phyloP scores from a whole-genome alignment of 352 stramenopile species.

The Pythium dissotocum region DNA sequence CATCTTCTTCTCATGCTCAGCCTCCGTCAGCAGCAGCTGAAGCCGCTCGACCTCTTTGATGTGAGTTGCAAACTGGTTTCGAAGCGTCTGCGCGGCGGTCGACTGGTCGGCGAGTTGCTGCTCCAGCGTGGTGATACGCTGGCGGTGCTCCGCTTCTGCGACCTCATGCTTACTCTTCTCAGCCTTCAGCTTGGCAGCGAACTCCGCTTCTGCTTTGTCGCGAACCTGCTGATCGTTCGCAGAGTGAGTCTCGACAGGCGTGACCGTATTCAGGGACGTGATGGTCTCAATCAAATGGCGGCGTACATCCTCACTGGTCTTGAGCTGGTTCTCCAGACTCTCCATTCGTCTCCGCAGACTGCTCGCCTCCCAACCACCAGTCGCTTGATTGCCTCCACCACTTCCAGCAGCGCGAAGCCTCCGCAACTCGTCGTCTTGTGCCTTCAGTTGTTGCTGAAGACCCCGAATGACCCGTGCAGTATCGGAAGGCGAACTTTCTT shows the following conservation, averaged over 20 bases:
- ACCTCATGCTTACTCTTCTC: slow-evolving; percentile 10
- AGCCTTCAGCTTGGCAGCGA: slow-evolving; percentile 17
- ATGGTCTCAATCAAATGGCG: slow-evolving; percentile 59
- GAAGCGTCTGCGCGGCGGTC: slow-evolving; percentile 24
- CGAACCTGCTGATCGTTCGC: neutral
- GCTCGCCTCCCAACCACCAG: slow-evolving; percentile 5
- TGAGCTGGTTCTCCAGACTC: slow-evolving; percentile 55
- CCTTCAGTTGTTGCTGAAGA: slow-evolving; percentile 23
- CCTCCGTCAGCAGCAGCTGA: slow-evolving; percentile 27
- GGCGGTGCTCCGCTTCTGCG: slow-evolving; percentile 7
- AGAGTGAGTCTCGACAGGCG: neutral
- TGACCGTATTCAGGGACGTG: slow-evolving; percentile 36
- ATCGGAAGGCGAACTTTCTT: slow-evolving; percentile 7
- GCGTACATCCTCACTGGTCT: slow-evolving; percentile 69
- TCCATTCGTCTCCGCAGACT: slow-evolving; percentile 22
- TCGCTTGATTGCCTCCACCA: neutral
- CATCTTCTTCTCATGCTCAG: slow-evolving; percentile 33
- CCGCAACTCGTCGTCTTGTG: slow-evolving; percentile 29
- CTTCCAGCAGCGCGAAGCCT: neutral
- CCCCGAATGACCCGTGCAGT: slow-evolving; percentile 14
- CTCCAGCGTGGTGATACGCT: slow-evolving; percentile 31
- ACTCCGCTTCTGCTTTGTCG: neutral
- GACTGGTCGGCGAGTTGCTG: slow-evolving; percentile 31
- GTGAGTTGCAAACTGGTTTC: slow-evolving; percentile 30
- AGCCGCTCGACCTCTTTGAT: slow-evolving; percentile 42